Evolutionary conservation across 768 basidiomycete genomes (phyloP).

Genomic region (Gloeophyllum trabeum): DNA sequence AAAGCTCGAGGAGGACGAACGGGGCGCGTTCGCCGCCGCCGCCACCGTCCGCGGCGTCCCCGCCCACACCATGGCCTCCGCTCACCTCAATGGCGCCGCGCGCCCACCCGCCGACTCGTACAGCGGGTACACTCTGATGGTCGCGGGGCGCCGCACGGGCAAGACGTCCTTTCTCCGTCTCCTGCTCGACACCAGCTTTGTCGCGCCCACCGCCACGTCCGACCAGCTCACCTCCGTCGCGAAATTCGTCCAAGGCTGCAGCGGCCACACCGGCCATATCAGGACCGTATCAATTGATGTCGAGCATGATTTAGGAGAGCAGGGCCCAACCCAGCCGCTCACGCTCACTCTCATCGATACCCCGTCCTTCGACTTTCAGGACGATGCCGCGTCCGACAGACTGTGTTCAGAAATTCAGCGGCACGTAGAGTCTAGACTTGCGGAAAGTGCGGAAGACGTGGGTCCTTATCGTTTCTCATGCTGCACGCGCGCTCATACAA

Average conservation of each 20-base stretch:
- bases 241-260: constrained; percentile 70
- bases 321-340: constrained; percentile 33
- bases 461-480: constrained; percentile 23
- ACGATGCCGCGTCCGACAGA: constrained; percentile 54
- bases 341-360: constrained; percentile 73
- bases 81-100: constrained; percentile 12
- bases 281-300: constrained; percentile 64
- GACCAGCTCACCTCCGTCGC: constrained; percentile 76
- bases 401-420: constrained; percentile 55
- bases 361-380: constrained; percentile 66
- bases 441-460: constrained; percentile 70
- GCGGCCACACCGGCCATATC: constrained; percentile 62
- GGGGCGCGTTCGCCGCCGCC: background rate
- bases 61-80: constrained; percentile 16
- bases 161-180: constrained; percentile 84
- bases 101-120: constrained; percentile 17
- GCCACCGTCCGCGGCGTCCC: background rate
- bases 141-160: constrained; percentile 73
- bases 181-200: constrained; percentile 68
- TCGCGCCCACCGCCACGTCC: constrained; percentile 49
- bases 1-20: constrained; percentile 32
- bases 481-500: constrained; percentile 10
- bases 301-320: constrained; percentile 42
- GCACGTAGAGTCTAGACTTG: constrained; percentile 62
- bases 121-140: constrained; percentile 59